A percentile compares a stretch with the other conserved stretches of the same genome.
Evolutionary conservation across 345 rosid species (phyloP).

Genomic region (Euphorbia pulcherrima): DNA sequence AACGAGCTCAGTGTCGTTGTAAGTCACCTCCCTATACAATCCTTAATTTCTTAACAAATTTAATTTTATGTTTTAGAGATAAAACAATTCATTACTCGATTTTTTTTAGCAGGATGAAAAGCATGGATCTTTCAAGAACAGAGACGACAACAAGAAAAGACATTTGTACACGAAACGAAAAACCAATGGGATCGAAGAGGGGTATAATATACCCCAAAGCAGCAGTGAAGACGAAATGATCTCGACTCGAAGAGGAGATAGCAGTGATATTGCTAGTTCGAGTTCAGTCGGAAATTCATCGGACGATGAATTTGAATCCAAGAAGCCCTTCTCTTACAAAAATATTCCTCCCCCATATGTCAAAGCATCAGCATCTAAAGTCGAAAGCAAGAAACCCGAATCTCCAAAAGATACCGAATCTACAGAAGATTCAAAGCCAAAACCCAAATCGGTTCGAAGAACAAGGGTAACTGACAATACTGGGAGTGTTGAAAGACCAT

Average conservation of each 20-base stretch:
- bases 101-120: conserved; percentile 26
- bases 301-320: conserved; percentile 37
- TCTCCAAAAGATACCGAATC: conserved; percentile 23
- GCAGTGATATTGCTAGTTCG: conserved; percentile 33
- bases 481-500: conserved; percentile 6
- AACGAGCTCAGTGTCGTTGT: conserved; percentile 46
- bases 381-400: no score
- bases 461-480: conserved; percentile 18
- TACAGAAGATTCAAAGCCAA: conserved; percentile 34
- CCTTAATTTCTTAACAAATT: no score
- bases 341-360: conserved; percentile 51
- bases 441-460: conserved; percentile 65
- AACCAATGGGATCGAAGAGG: conserved; percentile 16
- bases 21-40: conserved; percentile 17
- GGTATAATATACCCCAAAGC: conserved; percentile 13
- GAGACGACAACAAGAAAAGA: conserved; percentile 13
- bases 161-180: conserved; percentile 1
- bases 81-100: neutral
- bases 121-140: neutral
- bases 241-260: conserved; percentile 19
- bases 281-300: conserved; percentile 44
- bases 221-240: conserved; percentile 46
- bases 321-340: conserved; percentile 36
- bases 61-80: no score
- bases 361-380: conserved; percentile 25